Conservation (phyloP, 176 grass and related monocot genomes). For the Pharus latifolius region DNA sequence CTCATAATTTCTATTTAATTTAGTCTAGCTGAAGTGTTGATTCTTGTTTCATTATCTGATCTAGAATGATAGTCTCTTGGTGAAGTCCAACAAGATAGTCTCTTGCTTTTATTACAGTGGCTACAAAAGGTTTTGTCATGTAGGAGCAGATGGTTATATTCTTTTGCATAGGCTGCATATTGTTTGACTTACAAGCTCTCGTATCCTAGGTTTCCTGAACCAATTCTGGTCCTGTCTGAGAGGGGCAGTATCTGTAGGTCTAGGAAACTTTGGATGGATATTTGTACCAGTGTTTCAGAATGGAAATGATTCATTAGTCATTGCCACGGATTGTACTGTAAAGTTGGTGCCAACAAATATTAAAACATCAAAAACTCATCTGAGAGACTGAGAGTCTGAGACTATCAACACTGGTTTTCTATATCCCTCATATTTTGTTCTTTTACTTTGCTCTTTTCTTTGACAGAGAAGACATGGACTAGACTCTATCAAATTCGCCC, state of each 20-base stretch:
- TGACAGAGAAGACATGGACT: slow-evolving; percentile 38
- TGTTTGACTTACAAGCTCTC: not conserved
- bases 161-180: not conserved
- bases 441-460: not conserved
- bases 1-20: no score
- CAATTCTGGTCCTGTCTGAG: not conserved
- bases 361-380: not conserved
- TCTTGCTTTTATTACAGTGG: no score
- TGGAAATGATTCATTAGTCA: not conserved
- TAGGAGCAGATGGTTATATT: no score
- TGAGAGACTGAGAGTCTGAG: no score
- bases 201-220: not conserved
- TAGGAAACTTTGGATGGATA: not conserved
- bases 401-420: not conserved
- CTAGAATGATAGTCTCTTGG: no score
- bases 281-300: not conserved
- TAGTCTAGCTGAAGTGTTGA: no score
- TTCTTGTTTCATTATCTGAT: no score
- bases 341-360: not conserved
- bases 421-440: slow-evolving; percentile 4
- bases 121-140: not conserved
- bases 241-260: not conserved
- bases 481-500: slow-evolving; percentile 31
- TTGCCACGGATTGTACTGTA: not conserved
- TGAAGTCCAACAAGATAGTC: no score